Evolutionary conservation across 805 yeast species (phyloP), one percentile per base, ranked within the genome.

Genomic region (Zygosaccharomyces kombuchaensis): DNA sequence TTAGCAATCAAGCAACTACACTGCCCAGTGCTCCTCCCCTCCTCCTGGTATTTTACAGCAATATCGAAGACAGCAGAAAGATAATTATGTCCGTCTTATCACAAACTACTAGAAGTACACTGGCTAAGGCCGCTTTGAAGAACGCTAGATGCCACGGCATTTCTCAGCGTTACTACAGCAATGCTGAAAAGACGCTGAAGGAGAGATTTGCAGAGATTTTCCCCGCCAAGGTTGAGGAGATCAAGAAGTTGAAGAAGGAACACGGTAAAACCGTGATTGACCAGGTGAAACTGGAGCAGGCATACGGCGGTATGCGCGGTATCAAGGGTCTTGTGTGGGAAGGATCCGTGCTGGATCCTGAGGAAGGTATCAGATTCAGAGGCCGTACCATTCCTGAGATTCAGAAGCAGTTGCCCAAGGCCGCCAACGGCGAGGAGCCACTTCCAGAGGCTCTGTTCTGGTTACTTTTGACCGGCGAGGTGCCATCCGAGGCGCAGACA

Each of bases 271-370:
- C 73, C 40, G 74, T 71, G 42, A 81, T 85, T 54, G 91, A 88
- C 55, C 87, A 84, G 68, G 84, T 84, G 53, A 68, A 74, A 47
- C 72, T 85, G 51, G 87, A 81, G 67, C 91, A 84, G 72, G 90
- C 89, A 34, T 86, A 84, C 70, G 95, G 95, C 72, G 95, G 95
- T 74, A 82, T 82, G 90, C 78, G 95, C 68, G 95, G 95, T 64
- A 82, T 85, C 68, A 81, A 82, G 69, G 87, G 87, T 58, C 73
- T 86, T 52, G 89, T 85, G 44, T 85, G 93, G 93, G 95, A 85
- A 75, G 91, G 91, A 55, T 84, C 91, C 40, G 91, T 84, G 26
- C 71, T 85, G 59, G 95, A 85, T 65, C 84, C 95, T 48, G 79
- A 78, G 54, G 93, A 85, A 69, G 95, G 95, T 68, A 86, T 85